Evolutionary conservation across 345 rosid species (phyloP).

Genomic region (Punica granatum): DNA sequence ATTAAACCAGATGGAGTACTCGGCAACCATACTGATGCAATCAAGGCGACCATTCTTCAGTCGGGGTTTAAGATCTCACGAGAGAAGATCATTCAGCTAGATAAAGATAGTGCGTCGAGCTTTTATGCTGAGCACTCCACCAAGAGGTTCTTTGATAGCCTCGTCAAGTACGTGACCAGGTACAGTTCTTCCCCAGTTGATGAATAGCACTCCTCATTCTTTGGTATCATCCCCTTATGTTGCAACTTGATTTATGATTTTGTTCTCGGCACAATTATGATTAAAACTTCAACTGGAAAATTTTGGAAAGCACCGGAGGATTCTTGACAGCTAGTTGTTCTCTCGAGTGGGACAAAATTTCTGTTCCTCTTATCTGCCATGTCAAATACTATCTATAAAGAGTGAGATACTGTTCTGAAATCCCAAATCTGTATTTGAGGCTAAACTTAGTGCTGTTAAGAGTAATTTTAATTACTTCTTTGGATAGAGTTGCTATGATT

Average conservation of each 20-base stretch:
- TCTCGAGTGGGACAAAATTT: not conserved
- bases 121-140: slow-evolving; percentile 77
- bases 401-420: too few relatives aligned
- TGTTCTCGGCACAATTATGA: too few relatives aligned
- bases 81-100: slow-evolving; percentile 47
- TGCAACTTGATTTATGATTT: not conserved
- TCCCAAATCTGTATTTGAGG: not conserved
- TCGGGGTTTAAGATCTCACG: slow-evolving; percentile 43
- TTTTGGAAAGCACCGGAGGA: not conserved
- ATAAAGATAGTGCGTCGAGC: slow-evolving; percentile 38
- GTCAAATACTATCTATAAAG: not conserved
- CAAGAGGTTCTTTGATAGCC: slow-evolving; percentile 50
- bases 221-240: not conserved
- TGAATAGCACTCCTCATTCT: not conserved
- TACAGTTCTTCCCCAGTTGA: slow-evolving; percentile 10
- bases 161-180: slow-evolving; percentile 76
- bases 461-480: not conserved
- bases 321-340: not conserved
- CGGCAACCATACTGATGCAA: slow-evolving; percentile 49
- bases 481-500: not conserved
- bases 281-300: not conserved
- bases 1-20: slow-evolving; percentile 78
- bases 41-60: slow-evolving; percentile 38
- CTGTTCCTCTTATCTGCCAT: not conserved
- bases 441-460: not conserved